A percentile compares a stretch with the other conserved stretches of the same genome.
phyloP scores from a whole-genome alignment of 352 stramenopile genomes.

The Thraustochytrium sp. region DNA sequence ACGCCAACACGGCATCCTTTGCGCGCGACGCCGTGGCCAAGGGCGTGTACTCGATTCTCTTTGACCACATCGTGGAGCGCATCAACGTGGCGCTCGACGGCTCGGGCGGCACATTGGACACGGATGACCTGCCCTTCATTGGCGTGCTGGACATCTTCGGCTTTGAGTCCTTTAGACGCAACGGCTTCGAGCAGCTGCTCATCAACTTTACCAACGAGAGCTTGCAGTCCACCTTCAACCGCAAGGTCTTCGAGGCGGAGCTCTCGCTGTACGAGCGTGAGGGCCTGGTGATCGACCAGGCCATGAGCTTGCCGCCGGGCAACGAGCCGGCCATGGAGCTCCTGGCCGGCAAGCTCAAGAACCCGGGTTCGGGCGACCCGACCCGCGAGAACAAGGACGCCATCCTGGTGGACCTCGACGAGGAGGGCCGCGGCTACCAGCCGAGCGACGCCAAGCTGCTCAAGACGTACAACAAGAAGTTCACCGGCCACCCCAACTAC shows the following conservation, averaged over 20 bases:
- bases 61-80: constrained; percentile 76
- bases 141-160: constrained; percentile 83
- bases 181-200: constrained; percentile 77
- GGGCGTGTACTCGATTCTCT: constrained; percentile 72
- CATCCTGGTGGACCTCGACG: constrained; percentile 79
- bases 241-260: constrained; percentile 57
- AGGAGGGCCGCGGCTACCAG: constrained; percentile 77
- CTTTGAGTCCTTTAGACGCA: constrained; percentile 77
- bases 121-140: constrained; percentile 74
- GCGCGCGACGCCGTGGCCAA: constrained; percentile 79
- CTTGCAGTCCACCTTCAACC: constrained; percentile 79
- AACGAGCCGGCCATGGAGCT: constrained; percentile 39
- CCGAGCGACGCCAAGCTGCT: constrained; percentile 50
- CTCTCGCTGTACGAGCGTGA: constrained; percentile 69
- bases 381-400: constrained; percentile 80
- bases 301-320: constrained; percentile 9
- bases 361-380: constrained; percentile 57
- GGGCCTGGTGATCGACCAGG: constrained; percentile 60
- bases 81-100: constrained; percentile 76
- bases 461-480: constrained; percentile 26
- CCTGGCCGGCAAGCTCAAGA: constrained; percentile 56
- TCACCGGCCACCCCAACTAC: constrained; percentile 56
- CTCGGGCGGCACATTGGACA: constrained; percentile 66
- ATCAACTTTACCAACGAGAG: constrained; percentile 85
- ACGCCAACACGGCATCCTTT: constrained; percentile 62